Percentiles rank a stretch among this genome's conserved stretches.
Conservation (phyloP, 2,329 filamentous ascomycete genomes). For the Pseudogymnoascus sp. region DNA sequence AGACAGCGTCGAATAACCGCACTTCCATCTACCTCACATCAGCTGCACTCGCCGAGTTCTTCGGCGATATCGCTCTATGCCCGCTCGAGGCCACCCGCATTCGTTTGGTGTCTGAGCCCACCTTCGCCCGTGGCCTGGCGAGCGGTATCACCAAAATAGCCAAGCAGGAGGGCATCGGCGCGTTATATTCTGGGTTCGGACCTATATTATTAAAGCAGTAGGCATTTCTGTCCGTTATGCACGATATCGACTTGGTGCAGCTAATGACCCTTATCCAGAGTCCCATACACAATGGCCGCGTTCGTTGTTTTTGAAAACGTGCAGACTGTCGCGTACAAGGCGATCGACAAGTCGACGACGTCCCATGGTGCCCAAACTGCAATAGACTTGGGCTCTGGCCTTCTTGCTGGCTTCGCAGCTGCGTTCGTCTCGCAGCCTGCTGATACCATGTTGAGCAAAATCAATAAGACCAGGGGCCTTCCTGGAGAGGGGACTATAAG, state of each 20-base stretch:
- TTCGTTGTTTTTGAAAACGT: conserved; percentile 93
- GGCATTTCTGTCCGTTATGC: conserved; percentile 30
- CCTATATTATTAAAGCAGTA: conserved; percentile 78
- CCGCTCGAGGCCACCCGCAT: conserved; percentile 90
- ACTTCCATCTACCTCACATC: conserved; percentile 74
- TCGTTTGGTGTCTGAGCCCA: conserved; percentile 82
- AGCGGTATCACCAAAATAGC: conserved; percentile 76
- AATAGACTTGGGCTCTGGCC: conserved; percentile 73
- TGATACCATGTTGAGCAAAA: conserved; percentile 91
- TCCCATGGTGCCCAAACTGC: conserved; percentile 64
- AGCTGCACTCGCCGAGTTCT: conserved; percentile 58
- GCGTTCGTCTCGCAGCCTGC: conserved; percentile 83
- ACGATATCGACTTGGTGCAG: neutral
- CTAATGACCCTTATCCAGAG: conserved; percentile 41
- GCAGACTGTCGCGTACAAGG: conserved; percentile 62
- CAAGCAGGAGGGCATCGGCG: conserved; percentile 73
- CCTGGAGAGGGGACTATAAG: conserved; percentile 76
- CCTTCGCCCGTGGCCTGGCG: conserved; percentile 72
- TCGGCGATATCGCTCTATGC: conserved; percentile 77
- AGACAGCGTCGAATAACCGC: conserved; percentile 70
- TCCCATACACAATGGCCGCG: conserved; percentile 92
- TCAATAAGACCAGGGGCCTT: conserved; percentile 88
- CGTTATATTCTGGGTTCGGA: conserved; percentile 88
- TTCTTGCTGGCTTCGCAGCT: conserved; percentile 76
- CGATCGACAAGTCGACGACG: conserved; percentile 63